A percentile compares a stretch with the other conserved stretches of the same genome.
Conservation (phyloP, 2,329 filamentous ascomycete species). For the Graphilbum fragrans region DNA sequence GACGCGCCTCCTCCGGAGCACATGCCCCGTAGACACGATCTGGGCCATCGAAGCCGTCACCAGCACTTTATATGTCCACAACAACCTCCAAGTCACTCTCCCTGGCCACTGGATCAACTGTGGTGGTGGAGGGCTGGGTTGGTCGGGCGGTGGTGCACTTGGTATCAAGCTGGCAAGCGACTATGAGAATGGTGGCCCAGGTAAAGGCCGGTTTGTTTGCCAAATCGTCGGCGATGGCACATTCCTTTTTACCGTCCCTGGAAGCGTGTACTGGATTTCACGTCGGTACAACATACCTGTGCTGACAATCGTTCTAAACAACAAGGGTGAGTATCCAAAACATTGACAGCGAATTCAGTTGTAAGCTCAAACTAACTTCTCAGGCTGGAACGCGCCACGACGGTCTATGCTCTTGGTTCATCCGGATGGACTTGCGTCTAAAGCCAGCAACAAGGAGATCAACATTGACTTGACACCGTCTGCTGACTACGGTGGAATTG, state of each 20-base stretch:
- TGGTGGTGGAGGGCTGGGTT: slow-evolving; percentile 38
- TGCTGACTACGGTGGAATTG: slow-evolving; percentile 48
- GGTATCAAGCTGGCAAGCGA: slow-evolving; percentile 36
- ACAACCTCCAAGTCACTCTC: slow-evolving; percentile 51
- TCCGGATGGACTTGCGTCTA: slow-evolving; percentile 41
- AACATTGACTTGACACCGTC: slow-evolving; percentile 48
- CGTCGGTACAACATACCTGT: slow-evolving; percentile 33
- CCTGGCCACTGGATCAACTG: slow-evolving; percentile 41
- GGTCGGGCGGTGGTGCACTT: slow-evolving; percentile 37
- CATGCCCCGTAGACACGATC: slow-evolving; percentile 43
- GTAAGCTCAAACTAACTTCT: neutral
- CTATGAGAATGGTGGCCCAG: slow-evolving; percentile 22
- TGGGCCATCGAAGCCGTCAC: slow-evolving; percentile 68
- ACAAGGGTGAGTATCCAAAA: slow-evolving; percentile 27
- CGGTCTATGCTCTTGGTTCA: slow-evolving; percentile 45
- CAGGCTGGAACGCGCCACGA: slow-evolving; percentile 48
- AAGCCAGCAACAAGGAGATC: slow-evolving; percentile 47
- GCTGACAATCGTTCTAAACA: slow-evolving; percentile 36
- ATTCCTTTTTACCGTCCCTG: slow-evolving; percentile 34
- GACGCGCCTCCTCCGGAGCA: slow-evolving; percentile 20
- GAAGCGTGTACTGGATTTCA: slow-evolving; percentile 35
- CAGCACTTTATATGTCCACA: slow-evolving; percentile 50
- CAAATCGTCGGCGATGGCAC: slow-evolving; percentile 38
- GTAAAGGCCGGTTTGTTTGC: slow-evolving; percentile 32
- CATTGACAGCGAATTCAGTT: no score